A percentile compares a stretch with the other conserved stretches of the same genome.
Evolutionary conservation across 2,329 filamentous ascomycete genomes (phyloP).

Genomic region (Pseudomassariella vexata): DNA sequence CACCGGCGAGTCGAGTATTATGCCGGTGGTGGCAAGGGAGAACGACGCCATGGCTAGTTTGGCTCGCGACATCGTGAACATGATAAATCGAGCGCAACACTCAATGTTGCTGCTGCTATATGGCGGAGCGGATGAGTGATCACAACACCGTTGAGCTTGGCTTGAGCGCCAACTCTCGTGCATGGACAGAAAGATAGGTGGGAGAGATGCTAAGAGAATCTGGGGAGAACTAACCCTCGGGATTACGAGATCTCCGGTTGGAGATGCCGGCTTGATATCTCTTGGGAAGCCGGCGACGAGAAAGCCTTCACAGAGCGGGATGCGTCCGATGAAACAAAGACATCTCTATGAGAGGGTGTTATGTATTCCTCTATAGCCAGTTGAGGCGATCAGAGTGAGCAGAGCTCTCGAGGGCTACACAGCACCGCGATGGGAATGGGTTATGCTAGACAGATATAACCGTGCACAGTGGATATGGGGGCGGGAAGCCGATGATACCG

Average conservation of each 20-base stretch:
- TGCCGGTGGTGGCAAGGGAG: slow-evolving; percentile 2
- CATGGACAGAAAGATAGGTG: background rate
- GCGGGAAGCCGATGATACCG: slow-evolving; percentile 3
- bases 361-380: slow-evolving; percentile 3
- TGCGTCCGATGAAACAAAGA: slow-evolving; percentile 1
- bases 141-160: no score
- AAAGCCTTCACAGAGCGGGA: no score
- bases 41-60: background rate
- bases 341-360: slow-evolving; percentile 1
- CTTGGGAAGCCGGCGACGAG: no score
- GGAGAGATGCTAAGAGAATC: background rate
- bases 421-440: background rate
- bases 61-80: background rate
- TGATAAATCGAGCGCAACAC: background rate
- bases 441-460: slow-evolving; percentile 6
- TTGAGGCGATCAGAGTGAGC: no score
- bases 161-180: background rate
- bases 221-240: slow-evolving; percentile 1
- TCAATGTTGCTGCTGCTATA: background rate
- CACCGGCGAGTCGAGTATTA: background rate
- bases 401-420: slow-evolving; percentile 4
- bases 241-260: background rate
- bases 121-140: no score
- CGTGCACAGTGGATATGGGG: slow-evolving; percentile 1
- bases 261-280: slow-evolving; percentile 1